Conservation (phyloP, 2,329 filamentous ascomycete species). For the Sporothrix globosa region DNA sequence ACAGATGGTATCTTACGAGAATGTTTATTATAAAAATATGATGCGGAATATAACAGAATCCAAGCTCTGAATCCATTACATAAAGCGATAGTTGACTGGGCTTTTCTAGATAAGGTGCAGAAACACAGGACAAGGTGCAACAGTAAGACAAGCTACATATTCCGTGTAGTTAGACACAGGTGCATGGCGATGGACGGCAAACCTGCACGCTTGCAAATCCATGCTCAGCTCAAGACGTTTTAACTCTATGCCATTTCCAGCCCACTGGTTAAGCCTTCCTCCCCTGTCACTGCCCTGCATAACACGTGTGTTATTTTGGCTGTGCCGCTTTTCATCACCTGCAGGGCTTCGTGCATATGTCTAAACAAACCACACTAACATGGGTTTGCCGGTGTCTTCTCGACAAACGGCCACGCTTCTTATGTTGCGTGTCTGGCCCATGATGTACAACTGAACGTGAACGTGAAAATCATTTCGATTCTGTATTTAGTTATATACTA, state of each 20-base stretch:
- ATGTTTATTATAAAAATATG: not conserved
- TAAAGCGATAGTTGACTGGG: not conserved
- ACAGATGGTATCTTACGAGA: no score
- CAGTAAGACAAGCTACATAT: not conserved
- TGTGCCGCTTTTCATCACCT: not conserved
- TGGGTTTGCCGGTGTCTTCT: not conserved
- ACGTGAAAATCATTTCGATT: slow-evolving; percentile 14
- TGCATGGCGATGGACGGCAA: not conserved
- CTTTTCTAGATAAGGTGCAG: not conserved
- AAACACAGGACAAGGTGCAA: not conserved
- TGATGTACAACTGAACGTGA: not conserved
- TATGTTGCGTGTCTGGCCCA: no score
- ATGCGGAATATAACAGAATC: not conserved
- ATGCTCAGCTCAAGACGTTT: not conserved
- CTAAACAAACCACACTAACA: not conserved
- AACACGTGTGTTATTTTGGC: not conserved
- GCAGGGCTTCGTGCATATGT: slow-evolving; percentile 4
- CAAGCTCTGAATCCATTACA: no score
- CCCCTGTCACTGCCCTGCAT: slow-evolving; percentile 11
- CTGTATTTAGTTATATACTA: slow-evolving; percentile 29
- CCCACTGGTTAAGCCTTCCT: not conserved
- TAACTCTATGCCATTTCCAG: not conserved
- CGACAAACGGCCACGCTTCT: no score
- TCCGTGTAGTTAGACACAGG: not conserved
- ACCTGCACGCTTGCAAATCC: slow-evolving; percentile 6